These are phyloP conservation scores for Austroboletus novae-zelandiae DNA, from an alignment of 1,284 basidiomycete genomes.

Conservation along the genomic window DNA sequence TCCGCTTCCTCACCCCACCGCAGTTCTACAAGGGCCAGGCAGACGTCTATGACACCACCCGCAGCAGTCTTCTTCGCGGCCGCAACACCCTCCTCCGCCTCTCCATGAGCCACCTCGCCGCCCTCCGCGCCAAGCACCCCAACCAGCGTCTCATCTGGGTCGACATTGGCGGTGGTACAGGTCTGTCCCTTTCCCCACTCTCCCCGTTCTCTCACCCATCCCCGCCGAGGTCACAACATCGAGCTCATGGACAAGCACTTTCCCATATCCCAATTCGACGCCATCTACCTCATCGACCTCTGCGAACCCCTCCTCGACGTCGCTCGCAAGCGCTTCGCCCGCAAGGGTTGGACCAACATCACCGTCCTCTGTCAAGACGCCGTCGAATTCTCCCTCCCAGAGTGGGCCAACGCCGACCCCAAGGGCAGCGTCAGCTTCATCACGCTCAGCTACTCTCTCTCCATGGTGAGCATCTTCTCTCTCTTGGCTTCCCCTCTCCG, in stretches of 20 bases:
- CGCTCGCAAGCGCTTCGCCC: too few relatives aligned
- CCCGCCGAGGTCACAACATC: slow-evolving; percentile 26
- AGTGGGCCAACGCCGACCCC: too few relatives aligned
- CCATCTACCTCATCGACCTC: slow-evolving; percentile 75
- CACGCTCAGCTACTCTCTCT: too few relatives aligned
- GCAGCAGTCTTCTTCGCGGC: slow-evolving; percentile 61
- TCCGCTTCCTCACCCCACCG: not conserved
- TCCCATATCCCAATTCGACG: slow-evolving; percentile 62
- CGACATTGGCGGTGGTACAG: slow-evolving; percentile 82
- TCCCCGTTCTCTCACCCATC: not conserved
- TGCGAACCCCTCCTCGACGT: slow-evolving; percentile 33
- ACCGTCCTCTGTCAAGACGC: too few relatives aligned
- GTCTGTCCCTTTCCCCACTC: slow-evolving; percentile 28
- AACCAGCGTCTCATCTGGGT: slow-evolving; percentile 69
- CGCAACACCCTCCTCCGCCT: slow-evolving; percentile 40
- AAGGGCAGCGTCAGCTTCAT: too few relatives aligned
- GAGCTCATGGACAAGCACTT: slow-evolving; percentile 79
- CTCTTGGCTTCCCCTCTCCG: not conserved
- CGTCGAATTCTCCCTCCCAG: too few relatives aligned
- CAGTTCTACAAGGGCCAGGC: slow-evolving; percentile 72
- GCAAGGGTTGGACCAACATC: too few relatives aligned
- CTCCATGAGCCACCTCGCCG: slow-evolving; percentile 62
- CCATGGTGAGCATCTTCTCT: slow-evolving; percentile 46
- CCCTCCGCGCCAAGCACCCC: slow-evolving; percentile 42
- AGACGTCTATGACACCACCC: slow-evolving; percentile 67